Base-by-base conservation (phyloP, 176 grass and related monocot genomes). In the Zoysia pacifica region DNA sequence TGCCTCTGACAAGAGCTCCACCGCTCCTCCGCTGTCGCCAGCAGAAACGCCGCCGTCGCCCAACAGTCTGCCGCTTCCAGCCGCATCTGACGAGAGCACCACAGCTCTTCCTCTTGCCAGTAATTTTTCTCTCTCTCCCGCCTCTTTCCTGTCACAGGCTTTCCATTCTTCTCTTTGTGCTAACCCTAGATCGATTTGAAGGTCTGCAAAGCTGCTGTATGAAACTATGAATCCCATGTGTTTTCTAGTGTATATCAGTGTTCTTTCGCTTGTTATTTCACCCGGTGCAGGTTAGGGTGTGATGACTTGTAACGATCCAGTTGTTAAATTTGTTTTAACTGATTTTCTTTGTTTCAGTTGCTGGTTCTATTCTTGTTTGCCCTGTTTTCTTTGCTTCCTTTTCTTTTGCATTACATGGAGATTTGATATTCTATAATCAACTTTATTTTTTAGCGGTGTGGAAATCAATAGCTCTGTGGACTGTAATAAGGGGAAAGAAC, bases 381-480 rank as follows among this genome's bases (percentile, higher is more conserved):
- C 5, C 28, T 74, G 12, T 54, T 74, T 59, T 82, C 19, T 36
- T 11, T 12, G 11, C 38, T 5, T 0, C 72, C 51, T 70, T 62
- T 80, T 73, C 11, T 67, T 43, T 16, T 56, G 9, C 55, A 18
- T 68, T 48, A 12, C 72, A 36, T 67, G 52, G 65, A 15, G 35
- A 67, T 61, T 61, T 85, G 7, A 20, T 35, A 42, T 74, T 38
- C 53, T 74, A 61, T 65, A 63, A 5, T 71, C 2, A 58, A 67
- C 49, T 44, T 76, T 70, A 35, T 83, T 80, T 68, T 20, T 67
- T 76, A 44, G 47, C 89, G 91, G 94, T 87, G 78, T 82, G 65
- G 91, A 93, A 80, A 94, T 88, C 48, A 87, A 79, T 79, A 68
- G 73, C 69, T 80, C 91, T 74, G 75, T 59, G 59, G 82, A 86